A percentile compares a stretch with the other conserved stretches of the same genome.
phyloP scores from a whole-genome alignment of 2,329 filamentous ascomycete genomes.

The Aspergillus sp. region DNA sequence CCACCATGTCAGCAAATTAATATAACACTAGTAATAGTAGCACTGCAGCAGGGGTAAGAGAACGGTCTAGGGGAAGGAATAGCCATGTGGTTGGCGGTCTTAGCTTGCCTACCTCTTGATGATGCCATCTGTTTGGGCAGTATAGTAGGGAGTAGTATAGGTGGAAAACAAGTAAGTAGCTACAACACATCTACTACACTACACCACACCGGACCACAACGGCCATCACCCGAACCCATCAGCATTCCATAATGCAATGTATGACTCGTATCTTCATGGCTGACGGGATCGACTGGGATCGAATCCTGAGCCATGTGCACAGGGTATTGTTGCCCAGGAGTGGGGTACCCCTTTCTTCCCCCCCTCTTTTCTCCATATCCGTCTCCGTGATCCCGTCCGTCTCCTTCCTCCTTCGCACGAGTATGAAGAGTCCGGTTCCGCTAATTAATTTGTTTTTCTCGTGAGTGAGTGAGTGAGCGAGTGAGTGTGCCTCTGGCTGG shows the following conservation, averaged over 20 bases:
- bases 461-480: no score
- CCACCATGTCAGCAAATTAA: not conserved
- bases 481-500: no score
- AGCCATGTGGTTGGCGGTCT: not conserved
- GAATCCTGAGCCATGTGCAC: constrained; percentile 8
- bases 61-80: not conserved
- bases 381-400: not conserved
- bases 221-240: not conserved
- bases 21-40: not conserved
- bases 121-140: not conserved
- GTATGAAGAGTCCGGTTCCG: not conserved
- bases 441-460: not conserved
- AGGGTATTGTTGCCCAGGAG: not conserved
- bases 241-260: not conserved
- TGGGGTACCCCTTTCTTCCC: not conserved
- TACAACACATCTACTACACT: no score
- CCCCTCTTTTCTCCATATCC: not conserved
- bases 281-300: constrained; percentile 7
- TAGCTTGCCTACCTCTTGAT: not conserved
- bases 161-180: no score
- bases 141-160: no score
- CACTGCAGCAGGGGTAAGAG: not conserved
- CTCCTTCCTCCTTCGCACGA: not conserved
- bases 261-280: not conserved
- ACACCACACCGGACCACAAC: not conserved